phyloP scores from a whole-genome alignment of 1,284 basidiomycete genomes.

The Salmacisia buchloeana region DNA sequence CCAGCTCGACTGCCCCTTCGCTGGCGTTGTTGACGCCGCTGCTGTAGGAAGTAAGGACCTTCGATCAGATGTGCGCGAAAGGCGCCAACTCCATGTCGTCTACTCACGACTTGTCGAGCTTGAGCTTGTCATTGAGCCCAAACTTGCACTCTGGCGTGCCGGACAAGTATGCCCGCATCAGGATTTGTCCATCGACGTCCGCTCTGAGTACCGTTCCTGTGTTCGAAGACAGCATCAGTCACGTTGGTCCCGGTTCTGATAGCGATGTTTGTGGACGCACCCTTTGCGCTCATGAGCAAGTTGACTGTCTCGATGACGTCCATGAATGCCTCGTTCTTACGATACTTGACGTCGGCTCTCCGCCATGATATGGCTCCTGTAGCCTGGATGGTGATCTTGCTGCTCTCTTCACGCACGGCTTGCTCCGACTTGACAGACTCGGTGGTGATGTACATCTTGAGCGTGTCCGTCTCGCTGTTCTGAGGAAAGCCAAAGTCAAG shows the following conservation, averaged over 20 bases:
- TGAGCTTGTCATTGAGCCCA: constrained; percentile 93
- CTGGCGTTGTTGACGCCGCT: constrained; percentile 22
- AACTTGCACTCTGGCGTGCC: constrained; percentile 98
- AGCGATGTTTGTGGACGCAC: constrained; percentile 24
- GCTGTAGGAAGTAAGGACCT: no score
- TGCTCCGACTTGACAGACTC: constrained; percentile 82
- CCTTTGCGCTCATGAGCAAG: constrained; percentile 89
- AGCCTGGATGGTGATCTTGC: constrained; percentile 92
- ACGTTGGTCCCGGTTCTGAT: no score
- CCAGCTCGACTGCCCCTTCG: constrained; percentile 61
- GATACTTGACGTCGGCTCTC: constrained; percentile 87
- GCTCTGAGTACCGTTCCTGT: constrained; percentile 83
- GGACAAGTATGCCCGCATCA: constrained; percentile 94
- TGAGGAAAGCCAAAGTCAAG: constrained; percentile 99
- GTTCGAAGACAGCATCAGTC: background rate
- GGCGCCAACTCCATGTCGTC: no score
- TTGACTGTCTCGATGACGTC: constrained; percentile 97
- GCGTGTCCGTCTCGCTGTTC: constrained; percentile 93
- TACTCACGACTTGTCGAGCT: constrained; percentile 69
- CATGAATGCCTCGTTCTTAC: constrained; percentile 97
- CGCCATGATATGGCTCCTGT: constrained; percentile 92
- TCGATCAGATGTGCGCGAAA: no score
- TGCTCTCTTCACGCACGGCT: constrained; percentile 78
- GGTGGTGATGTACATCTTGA: constrained; percentile 96
- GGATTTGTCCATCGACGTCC: constrained; percentile 94